These are phyloP conservation scores for Neofusicoccum sp. DNA, from an alignment of 2,329 filamentous ascomycete genomes.

Conservation along the genomic window DNA sequence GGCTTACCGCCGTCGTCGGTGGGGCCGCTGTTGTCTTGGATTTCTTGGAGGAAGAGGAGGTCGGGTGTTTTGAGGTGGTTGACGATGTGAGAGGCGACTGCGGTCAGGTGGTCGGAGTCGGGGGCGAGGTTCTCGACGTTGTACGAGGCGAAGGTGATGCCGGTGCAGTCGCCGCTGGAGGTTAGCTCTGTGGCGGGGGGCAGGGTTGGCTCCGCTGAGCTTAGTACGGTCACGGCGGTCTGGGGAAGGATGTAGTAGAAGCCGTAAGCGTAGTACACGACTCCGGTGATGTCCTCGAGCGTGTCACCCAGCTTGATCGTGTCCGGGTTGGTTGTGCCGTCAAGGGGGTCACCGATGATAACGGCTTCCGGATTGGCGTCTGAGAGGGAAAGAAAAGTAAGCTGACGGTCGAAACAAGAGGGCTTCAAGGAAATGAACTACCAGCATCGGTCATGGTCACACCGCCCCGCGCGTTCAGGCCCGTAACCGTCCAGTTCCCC, in stretches of 20 bases:
- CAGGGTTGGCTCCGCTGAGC: slow-evolving; percentile 45
- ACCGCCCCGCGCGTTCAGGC: slow-evolving; percentile 62
- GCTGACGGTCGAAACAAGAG: no score
- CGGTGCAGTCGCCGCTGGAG: slow-evolving; percentile 57
- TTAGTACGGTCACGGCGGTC: slow-evolving; percentile 53
- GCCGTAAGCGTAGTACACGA: slow-evolving; percentile 64
- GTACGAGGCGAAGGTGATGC: slow-evolving; percentile 64
- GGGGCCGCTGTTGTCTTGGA: slow-evolving; percentile 65
- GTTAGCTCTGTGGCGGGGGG: slow-evolving; percentile 53
- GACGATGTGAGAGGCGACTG: slow-evolving; percentile 64
- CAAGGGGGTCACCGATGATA: slow-evolving; percentile 62
- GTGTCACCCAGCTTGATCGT: slow-evolving; percentile 64
- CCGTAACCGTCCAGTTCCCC: slow-evolving; percentile 63
- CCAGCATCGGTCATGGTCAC: slow-evolving; percentile 60
- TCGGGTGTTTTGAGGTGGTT: slow-evolving; percentile 62
- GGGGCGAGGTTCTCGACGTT: slow-evolving; percentile 69
- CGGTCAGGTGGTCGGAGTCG: slow-evolving; percentile 54
- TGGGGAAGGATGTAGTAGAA: slow-evolving; percentile 68
- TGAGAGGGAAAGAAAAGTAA: slow-evolving; percentile 19
- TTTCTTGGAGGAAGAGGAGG: slow-evolving; percentile 67
- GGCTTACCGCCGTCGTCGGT: slow-evolving; percentile 55
- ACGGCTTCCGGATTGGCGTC: slow-evolving; percentile 71
- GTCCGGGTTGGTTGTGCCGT: slow-evolving; percentile 60
- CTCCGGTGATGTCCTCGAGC: slow-evolving; percentile 65
- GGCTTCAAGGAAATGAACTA: slow-evolving; percentile 26